Conservation (phyloP, 495 filamentous ascomycete genomes). For the Chlorociboria aeruginascens region DNA sequence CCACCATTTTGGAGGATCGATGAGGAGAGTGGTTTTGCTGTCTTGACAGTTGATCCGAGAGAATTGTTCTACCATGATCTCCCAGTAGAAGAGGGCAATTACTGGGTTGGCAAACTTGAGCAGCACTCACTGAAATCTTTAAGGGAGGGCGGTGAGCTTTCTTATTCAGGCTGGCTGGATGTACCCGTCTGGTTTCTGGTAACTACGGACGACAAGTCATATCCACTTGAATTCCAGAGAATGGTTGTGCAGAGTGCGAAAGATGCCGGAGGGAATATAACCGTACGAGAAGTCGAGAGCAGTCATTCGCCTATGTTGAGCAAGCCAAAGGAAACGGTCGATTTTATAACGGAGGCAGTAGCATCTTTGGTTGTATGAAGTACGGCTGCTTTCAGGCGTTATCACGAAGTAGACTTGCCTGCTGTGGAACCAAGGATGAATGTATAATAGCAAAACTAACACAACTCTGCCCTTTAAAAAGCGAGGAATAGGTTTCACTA, state of each 20-base stretch:
- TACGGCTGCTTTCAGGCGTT: neutral
- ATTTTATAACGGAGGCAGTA: conserved; percentile 22
- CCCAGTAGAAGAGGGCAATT: conserved; percentile 19
- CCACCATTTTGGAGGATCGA: conserved; percentile 21
- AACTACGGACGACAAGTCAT: conserved; percentile 17
- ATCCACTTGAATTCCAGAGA: conserved; percentile 18
- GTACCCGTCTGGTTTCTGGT: conserved; percentile 20
- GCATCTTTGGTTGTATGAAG: conserved; percentile 10
- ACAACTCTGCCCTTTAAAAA: no score
- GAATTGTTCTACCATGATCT: conserved; percentile 27
- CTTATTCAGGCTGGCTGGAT: conserved; percentile 25
- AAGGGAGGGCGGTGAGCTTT: conserved; percentile 17
- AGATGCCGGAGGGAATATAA: conserved; percentile 19
- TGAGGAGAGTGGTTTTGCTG: conserved; percentile 17
- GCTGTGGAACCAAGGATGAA: no score
- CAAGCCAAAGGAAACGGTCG: conserved; percentile 21
- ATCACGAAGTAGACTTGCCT: no score
- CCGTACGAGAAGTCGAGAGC: conserved; percentile 17
- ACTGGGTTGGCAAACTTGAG: conserved; percentile 20
- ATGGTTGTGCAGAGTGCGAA: conserved; percentile 15
- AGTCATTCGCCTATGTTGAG: conserved; percentile 25
- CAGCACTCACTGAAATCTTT: conserved; percentile 19
- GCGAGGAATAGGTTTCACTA: no score
- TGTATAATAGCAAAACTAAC: no score
- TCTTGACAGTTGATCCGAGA: conserved; percentile 12